Percentiles rank a stretch among this genome's conserved stretches.
These are phyloP conservation scores for Pythium sukuiense DNA, from an alignment of 352 stramenopile species.

Conservation along the genomic window DNA sequence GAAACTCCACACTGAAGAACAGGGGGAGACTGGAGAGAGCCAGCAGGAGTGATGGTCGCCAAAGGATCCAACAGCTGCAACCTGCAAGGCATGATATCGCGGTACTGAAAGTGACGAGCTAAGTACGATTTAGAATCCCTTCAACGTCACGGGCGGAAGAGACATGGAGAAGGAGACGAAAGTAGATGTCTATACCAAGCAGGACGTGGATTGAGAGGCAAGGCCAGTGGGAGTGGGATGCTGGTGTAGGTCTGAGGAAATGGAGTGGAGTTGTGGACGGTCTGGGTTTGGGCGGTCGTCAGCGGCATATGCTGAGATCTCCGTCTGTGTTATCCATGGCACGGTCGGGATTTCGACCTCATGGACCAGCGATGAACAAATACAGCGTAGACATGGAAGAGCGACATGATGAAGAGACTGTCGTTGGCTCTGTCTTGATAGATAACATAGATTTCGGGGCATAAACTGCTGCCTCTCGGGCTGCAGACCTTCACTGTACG, in stretches of 20 bases:
- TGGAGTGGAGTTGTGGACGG: neutral
- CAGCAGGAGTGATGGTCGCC: conserved; percentile 27
- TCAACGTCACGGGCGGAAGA: conserved; percentile 7
- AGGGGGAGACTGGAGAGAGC: conserved; percentile 10
- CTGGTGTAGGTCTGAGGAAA: too few species aligned
- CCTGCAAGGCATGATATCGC: conserved; percentile 1
- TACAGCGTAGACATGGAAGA: neutral
- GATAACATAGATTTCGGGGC: neutral
- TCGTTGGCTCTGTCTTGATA: neutral
- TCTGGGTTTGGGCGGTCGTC: neutral
- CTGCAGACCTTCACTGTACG: neutral
- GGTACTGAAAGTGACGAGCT: neutral
- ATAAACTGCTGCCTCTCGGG: neutral
- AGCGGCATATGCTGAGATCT: neutral
- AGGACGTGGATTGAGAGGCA: too few species aligned
- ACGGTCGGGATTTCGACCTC: too few species aligned
- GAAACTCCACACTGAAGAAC: conserved; percentile 7
- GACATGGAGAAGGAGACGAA: neutral
- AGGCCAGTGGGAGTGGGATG: too few species aligned
- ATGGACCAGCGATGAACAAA: neutral
- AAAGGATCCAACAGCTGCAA: conserved; percentile 25
- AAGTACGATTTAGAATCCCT: conserved; percentile 23
- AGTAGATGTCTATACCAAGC: too few species aligned
- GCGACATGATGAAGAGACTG: neutral
- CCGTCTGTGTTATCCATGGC: neutral